Evolutionary conservation across 2,329 filamentous ascomycete species (phyloP), one percentile per base, ranked within the genome.

Genomic region (Colletotrichum sansevieriae): DNA sequence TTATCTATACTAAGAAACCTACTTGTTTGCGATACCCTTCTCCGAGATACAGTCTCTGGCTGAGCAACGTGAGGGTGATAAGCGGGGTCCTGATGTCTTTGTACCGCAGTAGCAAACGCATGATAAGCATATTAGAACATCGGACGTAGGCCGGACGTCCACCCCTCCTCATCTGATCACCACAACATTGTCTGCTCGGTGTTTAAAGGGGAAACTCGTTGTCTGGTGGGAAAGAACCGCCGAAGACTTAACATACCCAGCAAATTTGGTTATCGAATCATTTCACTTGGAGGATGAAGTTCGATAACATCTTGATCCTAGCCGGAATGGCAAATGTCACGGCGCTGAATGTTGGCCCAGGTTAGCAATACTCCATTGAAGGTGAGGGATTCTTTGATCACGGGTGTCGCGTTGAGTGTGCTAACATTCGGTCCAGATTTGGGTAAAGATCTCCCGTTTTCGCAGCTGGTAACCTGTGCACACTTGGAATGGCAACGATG

Each of bases 381-480:
- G 49, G 49, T 52, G 13, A 18, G 11, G 0, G 15, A 52, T n/a
- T 33, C 22, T 33, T 33, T n/a, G 20, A 13, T 52, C 3, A 11
- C 33, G 0, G 0, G 25, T 10, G 9, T 3, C 29, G 0, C 18
- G 49, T 1, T 22, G 33, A 29, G 8, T 13, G 8, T 7, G 29
- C 33, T 35, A 13, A 52, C 49, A 47, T 59, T 22, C 18, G 10
- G 13, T 11, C 22, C n/a, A 65, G 63, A 65, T 47, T 15, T 65
- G 13, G 63, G 60, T 11, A 65, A 65, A 47, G 63, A 65, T 12
- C 63, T 65, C 12, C 63, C 63, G 7, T 65, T 65, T 35, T 65
- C 63, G 7, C 63, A 65, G 35, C 63, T 55, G 37, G 63, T 65
- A n/a, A 65, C 63, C 8, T 65, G 60, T 43, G 63, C 4, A 13